Base-by-base conservation (phyloP, 192 early-diverging fungal species). In the Allomyces macrogynus region DNA sequence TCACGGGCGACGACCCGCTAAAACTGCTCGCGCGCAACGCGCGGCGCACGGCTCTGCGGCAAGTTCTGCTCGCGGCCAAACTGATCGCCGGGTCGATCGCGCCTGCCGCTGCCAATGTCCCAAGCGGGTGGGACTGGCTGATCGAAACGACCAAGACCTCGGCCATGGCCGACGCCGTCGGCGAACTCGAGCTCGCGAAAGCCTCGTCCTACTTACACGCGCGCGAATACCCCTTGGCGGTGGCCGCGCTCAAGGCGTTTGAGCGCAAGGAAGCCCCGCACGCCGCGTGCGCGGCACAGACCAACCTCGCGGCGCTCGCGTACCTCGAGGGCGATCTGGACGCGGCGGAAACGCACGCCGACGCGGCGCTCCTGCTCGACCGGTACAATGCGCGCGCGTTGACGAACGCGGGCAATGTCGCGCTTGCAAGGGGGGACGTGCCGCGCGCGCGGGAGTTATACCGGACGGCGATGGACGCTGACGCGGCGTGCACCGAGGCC, bases 161-260 rank as follows among this genome's bases (percentile, higher is more conserved):
- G 12, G 72, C 76, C 10, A 71, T 80, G 43, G 71, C 74, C 0
- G 74, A 75, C 24, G 79, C 81, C 42, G 77, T 76, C 7, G 71
- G 68, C 62, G 81, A 83, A 61, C 69, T 83, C 22, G 81, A 81
- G 64, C 81, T 83, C 67, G 79, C 81, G 1, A 83, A 83, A 66
- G 77, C 81, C 14, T 71, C 81, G 22, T 79, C 81, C 43, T 81
- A 69, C 44, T 54, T 83, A 5, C 79, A 78, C 64, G 69, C 78
- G 7, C 77, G 78, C 62, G 78, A 83, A 42, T 81, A 74, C 18
- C 23, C 61, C 10, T 27, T 77, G 75, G 81, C 79, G 1, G 74
- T 80, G 24, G 79, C 81, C 20, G 73, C 77, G 0, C 65, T 81
- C 5, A 81, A 80, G 61, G 62, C 70, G 26, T 80, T 83, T 69